Conservation (phyloP, 139 green algal species). For the Picochlorum sp. region DNA sequence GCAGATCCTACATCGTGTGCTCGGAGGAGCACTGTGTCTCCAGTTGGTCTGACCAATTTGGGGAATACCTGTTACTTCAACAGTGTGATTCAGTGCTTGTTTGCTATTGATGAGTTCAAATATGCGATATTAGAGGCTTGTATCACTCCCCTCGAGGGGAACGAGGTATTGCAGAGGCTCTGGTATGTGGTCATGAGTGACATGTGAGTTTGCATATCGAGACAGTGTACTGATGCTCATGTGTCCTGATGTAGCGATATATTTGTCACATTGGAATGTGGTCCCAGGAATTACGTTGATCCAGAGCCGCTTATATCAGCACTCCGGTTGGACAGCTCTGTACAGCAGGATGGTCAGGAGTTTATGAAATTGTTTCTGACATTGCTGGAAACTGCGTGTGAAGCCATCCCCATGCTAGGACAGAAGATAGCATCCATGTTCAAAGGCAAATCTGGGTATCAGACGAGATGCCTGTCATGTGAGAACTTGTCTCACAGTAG, state of each 20-base stretch:
- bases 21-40: slow-evolving; percentile 18
- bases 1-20: not conserved
- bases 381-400: slow-evolving; percentile 59
- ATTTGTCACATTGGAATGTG: slow-evolving; percentile 56
- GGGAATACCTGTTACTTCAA: slow-evolving; percentile 89
- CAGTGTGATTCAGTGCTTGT: slow-evolving; percentile 74
- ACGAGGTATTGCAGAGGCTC: slow-evolving; percentile 27
- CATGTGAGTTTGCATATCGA: not conserved
- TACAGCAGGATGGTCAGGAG: slow-evolving; percentile 89
- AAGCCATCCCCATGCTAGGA: slow-evolving; percentile 1
- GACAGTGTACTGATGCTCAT: not conserved
- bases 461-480: slow-evolving; percentile 64
- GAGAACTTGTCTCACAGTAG: slow-evolving; percentile 32
- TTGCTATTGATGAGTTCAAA: slow-evolving; percentile 49
- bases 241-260: slow-evolving; percentile 19
- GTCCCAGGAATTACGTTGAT: slow-evolving; percentile 42
- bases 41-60: slow-evolving; percentile 69
- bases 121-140: slow-evolving; percentile 39
- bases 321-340: slow-evolving; percentile 62
- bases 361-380: slow-evolving; percentile 89
- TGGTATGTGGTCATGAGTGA: not conserved
- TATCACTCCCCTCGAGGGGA: not conserved
- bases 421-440: slow-evolving; percentile 41
- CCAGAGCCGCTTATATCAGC: slow-evolving; percentile 46
- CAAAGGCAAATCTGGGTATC: slow-evolving; percentile 56